Percentiles rank a stretch among this genome's conserved stretches.
Evolutionary conservation across 164 flowering plant genomes (phyloP).

Genomic region (Warburgia ugandensis): DNA sequence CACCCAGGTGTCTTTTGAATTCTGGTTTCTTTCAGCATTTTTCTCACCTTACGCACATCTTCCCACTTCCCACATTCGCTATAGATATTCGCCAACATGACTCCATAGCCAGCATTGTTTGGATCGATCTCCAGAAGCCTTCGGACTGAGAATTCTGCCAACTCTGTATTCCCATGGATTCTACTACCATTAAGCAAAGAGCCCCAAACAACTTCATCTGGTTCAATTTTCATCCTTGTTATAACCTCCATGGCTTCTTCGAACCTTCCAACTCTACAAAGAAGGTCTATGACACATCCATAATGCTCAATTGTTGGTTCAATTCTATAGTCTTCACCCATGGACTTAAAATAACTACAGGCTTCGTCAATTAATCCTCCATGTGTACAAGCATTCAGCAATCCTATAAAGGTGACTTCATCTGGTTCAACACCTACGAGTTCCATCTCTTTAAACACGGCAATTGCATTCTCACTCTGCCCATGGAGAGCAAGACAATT

Average conservation of each 20-base stretch:
- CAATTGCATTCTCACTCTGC: slow-evolving; percentile 32
- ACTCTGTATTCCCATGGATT: slow-evolving; percentile 39
- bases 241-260: slow-evolving; percentile 50
- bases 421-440: slow-evolving; percentile 29
- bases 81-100: slow-evolving; percentile 60
- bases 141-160: slow-evolving; percentile 48
- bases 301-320: slow-evolving; percentile 54
- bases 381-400: slow-evolving; percentile 63
- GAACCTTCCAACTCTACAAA: slow-evolving; percentile 52
- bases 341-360: slow-evolving; percentile 29
- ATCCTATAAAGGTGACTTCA: slow-evolving; percentile 46
- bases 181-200: slow-evolving; percentile 58
- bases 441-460: slow-evolving; percentile 45
- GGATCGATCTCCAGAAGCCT: slow-evolving; percentile 53
- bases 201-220: slow-evolving; percentile 66
- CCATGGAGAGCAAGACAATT: slow-evolving; percentile 61
- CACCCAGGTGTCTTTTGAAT: slow-evolving; percentile 61
- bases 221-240: slow-evolving; percentile 38
- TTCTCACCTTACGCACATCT: slow-evolving; percentile 41
- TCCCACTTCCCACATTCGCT: slow-evolving; percentile 65
- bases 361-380: slow-evolving; percentile 52
- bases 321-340: slow-evolving; percentile 34
- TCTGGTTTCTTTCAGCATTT: slow-evolving; percentile 32
- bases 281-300: slow-evolving; percentile 62
- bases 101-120: slow-evolving; percentile 48